Evolutionary conservation across 2,329 filamentous ascomycete species (phyloP).

Genomic region (Huntiella bhutanensis): DNA sequence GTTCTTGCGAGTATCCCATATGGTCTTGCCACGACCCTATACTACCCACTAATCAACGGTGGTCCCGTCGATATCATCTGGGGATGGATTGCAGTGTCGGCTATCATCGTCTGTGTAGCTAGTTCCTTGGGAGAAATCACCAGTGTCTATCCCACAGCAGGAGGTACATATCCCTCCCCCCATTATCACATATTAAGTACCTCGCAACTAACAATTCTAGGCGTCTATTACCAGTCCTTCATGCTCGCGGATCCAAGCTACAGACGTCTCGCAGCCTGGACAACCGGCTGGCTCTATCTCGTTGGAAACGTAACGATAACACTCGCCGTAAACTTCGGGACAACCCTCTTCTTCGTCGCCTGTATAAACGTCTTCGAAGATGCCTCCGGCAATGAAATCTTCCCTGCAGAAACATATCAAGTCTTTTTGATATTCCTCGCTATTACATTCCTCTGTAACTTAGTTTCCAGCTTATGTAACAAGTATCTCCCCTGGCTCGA

Average conservation of each 20-base stretch:
- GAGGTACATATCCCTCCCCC: conserved; percentile 25
- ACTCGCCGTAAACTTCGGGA: conserved; percentile 65
- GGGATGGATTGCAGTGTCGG: conserved; percentile 51
- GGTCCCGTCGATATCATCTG: conserved; percentile 53
- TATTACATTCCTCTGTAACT: conserved; percentile 44
- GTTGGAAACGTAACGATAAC: conserved; percentile 70
- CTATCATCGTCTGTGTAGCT: conserved; percentile 53
- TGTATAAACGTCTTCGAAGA: conserved; percentile 37
- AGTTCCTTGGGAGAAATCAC: conserved; percentile 55
- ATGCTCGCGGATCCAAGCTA: conserved; percentile 46
- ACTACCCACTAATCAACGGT: conserved; percentile 46
- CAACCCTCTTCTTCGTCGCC: conserved; percentile 42
- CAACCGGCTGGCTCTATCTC: conserved; percentile 58
- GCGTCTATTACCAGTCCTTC: conserved; percentile 60
- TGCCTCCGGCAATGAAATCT: conserved; percentile 23
- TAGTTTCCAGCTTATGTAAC: conserved; percentile 49
- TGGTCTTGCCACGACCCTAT: conserved; percentile 50
- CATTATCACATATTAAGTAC: neutral
- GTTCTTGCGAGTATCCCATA: conserved; percentile 59
- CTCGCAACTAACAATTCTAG: conserved; percentile 13
- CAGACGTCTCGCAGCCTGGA: conserved; percentile 47
- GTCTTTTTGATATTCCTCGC: conserved; percentile 53
- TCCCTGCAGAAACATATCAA: conserved; percentile 39
- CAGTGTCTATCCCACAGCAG: conserved; percentile 56
- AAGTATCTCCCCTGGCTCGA: conserved; percentile 48